Conservation (phyloP, 371 early-diverging fungal species). For the Neoconidiobolus thromboides region DNA sequence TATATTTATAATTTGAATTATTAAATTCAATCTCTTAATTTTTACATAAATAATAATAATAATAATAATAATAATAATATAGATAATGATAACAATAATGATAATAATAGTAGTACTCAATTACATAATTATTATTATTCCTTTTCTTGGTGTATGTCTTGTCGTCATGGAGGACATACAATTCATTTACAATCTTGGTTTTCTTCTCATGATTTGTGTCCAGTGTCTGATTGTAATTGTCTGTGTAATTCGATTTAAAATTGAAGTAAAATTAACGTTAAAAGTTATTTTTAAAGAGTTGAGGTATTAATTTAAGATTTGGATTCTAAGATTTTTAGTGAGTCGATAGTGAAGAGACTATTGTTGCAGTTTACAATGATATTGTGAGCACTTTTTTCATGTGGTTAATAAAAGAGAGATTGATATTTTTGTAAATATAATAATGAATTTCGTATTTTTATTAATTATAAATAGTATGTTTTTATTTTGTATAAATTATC, state of each 20-base stretch:
- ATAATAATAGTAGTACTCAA: not conserved
- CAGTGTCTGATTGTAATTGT: slow-evolving; percentile 60
- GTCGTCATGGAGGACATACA: slow-evolving; percentile 76
- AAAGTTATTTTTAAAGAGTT: no score
- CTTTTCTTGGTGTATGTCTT: slow-evolving; percentile 84
- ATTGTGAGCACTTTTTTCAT: no score
- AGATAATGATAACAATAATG: not conserved
- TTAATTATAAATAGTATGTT: no score
- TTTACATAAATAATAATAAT: not conserved
- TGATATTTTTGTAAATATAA: no score
- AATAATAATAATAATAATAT: not conserved
- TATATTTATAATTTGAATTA: not conserved
- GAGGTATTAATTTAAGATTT: no score
- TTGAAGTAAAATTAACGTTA: no score
- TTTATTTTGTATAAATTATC: no score
- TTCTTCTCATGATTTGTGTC: slow-evolving; percentile 41
- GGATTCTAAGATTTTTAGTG: no score
- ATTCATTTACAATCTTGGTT: slow-evolving; percentile 66
- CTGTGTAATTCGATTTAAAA: not conserved
- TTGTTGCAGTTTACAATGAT: no score
- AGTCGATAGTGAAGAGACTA: no score
- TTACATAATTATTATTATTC: slow-evolving; percentile 9
- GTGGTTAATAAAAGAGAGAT: no score
- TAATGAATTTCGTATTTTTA: no score
- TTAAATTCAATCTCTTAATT: not conserved